Evolutionary conservation across 805 yeast species (phyloP), one percentile per base, ranked within the genome.

Genomic region (Yarrowia keelungensis): DNA sequence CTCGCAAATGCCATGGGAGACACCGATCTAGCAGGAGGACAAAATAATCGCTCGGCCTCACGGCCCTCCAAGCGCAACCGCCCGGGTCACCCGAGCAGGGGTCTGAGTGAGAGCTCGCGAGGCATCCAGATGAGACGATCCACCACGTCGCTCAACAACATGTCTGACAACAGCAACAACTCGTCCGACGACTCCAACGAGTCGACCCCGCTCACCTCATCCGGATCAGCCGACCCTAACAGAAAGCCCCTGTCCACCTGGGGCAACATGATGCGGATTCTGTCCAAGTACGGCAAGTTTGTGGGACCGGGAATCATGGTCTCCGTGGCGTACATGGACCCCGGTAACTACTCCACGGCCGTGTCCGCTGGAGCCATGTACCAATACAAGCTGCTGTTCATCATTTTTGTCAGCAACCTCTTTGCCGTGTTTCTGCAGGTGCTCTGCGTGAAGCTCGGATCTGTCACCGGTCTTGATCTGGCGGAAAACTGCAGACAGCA

Each of bases 281-380:
- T 86, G 35, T 75, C 78, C 70, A 90, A 89, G 77, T 87, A 89
- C 73, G 76, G 84, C 65, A 82, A 83, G 62, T 92, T 92, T 76
- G 81, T 92, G 19, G 97, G 97, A 0, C 97, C 97, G 0, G 97
- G 97, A 0, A 82, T 92, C 49, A 84, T 92, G 86, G 92, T 92
- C 32, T 85, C 92, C 39, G 97, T 93, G 67, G 95, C 97, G 1
- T 93, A 92, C 75, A 90, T 92, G 83, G 98, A 92, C 76, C 97
- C 97, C 1, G 98, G 98, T 51, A 92, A 92, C 78, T 92, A 91
- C 78, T 86, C 96, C 53, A 90, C 97, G 0, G 92, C 95, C 15
- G 97, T 92, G 1, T 85, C 91, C 15, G 91, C 97, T 0, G 98
- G 97, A 65, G 93, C 97, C 2, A 83, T 86, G 68, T 90, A 87